A percentile compares a stretch with the other conserved stretches of the same genome.
phyloP scores from a whole-genome alignment of 495 filamentous ascomycete species.

The Penicillium subrubescens region DNA sequence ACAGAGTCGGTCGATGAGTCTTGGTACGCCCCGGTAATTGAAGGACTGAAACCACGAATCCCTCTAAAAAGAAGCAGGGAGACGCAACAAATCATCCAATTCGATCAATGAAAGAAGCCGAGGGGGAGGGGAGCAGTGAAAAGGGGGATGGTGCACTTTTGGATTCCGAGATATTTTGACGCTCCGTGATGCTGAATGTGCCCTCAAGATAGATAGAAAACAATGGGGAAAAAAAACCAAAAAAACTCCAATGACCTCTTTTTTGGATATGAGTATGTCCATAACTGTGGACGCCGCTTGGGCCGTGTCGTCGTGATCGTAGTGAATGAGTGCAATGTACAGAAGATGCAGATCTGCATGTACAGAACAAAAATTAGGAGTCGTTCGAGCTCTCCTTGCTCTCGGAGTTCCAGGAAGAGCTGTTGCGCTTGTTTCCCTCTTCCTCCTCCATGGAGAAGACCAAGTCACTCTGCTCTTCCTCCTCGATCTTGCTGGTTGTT shows the following conservation, averaged over 20 bases:
- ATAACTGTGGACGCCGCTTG: constrained; percentile 13
- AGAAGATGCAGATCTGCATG: neutral
- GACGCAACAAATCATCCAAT: neutral
- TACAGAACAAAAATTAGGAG: constrained; percentile 16
- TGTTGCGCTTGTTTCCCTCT: constrained; percentile 49
- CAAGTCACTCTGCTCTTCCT: constrained; percentile 63
- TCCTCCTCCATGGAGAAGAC: constrained; percentile 87
- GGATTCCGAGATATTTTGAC: constrained; percentile 12
- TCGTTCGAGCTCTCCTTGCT: constrained; percentile 25
- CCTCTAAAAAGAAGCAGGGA: neutral
- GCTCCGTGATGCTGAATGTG: constrained; percentile 27
- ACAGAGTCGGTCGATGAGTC: constrained; percentile 8
- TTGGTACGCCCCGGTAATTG: neutral
- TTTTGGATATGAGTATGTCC: constrained; percentile 26
- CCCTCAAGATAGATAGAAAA: constrained; percentile 1
- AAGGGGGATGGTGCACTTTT: constrained; percentile 6
- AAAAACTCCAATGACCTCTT: constrained; percentile 27
- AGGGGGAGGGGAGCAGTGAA: neutral
- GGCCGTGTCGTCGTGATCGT: constrained; percentile 26
- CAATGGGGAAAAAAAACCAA: neutral
- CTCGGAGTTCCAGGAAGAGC: constrained; percentile 35
- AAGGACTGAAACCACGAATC: neutral
- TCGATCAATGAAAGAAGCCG: neutral
- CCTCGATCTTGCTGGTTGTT: constrained; percentile 69
- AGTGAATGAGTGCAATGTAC: constrained; percentile 8